Evolutionary conservation across 768 basidiomycete species (phyloP), one percentile per base, ranked within the genome.

Genomic region (Leccinum boreale): DNA sequence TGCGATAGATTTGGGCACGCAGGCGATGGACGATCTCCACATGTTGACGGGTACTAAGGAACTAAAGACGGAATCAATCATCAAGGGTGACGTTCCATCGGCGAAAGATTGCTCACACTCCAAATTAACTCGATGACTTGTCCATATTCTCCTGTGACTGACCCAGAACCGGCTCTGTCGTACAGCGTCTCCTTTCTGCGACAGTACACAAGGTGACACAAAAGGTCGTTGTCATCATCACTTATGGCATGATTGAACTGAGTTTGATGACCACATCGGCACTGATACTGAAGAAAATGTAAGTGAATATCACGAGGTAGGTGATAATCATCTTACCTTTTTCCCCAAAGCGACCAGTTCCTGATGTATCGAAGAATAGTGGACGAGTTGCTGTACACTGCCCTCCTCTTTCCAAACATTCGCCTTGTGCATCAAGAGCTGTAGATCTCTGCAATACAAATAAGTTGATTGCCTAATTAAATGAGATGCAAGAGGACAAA

Each of bases 121-220:
- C 65, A 66, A 39, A 67, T 54, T n/a, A 70, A 42, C 49, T 70
- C 71, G 31, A 70, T 39, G 33, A 65, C 33, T 21, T 62, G 49
- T 24, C 59, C 47, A 19, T 58, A 69, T 52, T 62, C 68, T 42
- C 50, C 48, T n/a, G 39, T 15, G 21, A 6, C 2, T 17, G 3
- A 21, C 3, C 11, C 44, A n/a, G 24, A 14, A 21, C 21, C 56
- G 14, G 45, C 2, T 15, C 2, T 46, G 7, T 11, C 39, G 4
- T 67, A 63, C 44, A 69, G 61, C 42, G 56, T 59, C 3, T 14
- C 19, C 35, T 59, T 57, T 52, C 6, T 63, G 35, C 58, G 53
- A 55, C 65, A 69, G 49, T 60, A 55, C 14, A 69, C 21, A 19
- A 71, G 55, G 21, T 57, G 65, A 50, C 21, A 64, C 17, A 64